A percentile compares a stretch with the other conserved stretches of the same genome.
These are phyloP conservation scores for Zygnema cylindricum DNA, from an alignment of 139 green algal genomes.

Conservation along the genomic window DNA sequence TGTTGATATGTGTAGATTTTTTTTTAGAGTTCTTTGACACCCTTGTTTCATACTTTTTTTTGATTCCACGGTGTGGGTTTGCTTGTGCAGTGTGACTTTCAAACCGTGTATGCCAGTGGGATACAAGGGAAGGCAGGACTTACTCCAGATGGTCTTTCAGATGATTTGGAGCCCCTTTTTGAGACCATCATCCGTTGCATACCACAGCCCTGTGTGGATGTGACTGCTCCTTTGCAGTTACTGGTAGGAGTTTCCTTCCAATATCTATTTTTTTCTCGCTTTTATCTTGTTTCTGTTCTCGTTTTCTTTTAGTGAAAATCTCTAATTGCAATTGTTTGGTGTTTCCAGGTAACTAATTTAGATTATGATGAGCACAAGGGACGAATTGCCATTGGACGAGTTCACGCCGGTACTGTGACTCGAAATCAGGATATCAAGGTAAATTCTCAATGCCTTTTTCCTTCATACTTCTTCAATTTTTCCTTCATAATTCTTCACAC, in stretches of 20 bases:
- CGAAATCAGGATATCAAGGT: slow-evolving; percentile 71
- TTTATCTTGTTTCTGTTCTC: neutral
- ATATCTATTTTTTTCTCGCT: too few relatives aligned
- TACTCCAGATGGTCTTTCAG: slow-evolving; percentile 72
- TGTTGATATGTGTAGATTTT: too few relatives aligned
- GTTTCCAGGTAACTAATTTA: slow-evolving; percentile 30
- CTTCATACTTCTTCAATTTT: too few relatives aligned
- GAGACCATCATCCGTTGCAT: slow-evolving; percentile 86
- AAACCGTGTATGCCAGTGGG: slow-evolving; percentile 92
- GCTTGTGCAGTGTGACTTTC: slow-evolving; percentile 63
- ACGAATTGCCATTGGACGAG: slow-evolving; percentile 65
- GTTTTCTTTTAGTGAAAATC: neutral
- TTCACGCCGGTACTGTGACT: slow-evolving; percentile 83
- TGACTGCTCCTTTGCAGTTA: slow-evolving; percentile 86
- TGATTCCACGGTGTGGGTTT: neutral
- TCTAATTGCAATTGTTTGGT: too few relatives aligned
- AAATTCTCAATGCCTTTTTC: too few relatives aligned
- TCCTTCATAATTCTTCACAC: too few relatives aligned
- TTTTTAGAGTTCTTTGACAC: neutral
- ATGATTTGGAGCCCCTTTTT: slow-evolving; percentile 93
- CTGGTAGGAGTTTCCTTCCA: too few relatives aligned
- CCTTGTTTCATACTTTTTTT: neutral
- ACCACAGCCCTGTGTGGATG: slow-evolving; percentile 71
- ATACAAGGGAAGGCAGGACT: slow-evolving; percentile 87
- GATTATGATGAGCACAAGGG: slow-evolving; percentile 87